A percentile compares a stretch with the other conserved stretches of the same genome.
Evolutionary conservation across 768 basidiomycete species (phyloP).

Genomic region (Boletus tomentosulus): DNA sequence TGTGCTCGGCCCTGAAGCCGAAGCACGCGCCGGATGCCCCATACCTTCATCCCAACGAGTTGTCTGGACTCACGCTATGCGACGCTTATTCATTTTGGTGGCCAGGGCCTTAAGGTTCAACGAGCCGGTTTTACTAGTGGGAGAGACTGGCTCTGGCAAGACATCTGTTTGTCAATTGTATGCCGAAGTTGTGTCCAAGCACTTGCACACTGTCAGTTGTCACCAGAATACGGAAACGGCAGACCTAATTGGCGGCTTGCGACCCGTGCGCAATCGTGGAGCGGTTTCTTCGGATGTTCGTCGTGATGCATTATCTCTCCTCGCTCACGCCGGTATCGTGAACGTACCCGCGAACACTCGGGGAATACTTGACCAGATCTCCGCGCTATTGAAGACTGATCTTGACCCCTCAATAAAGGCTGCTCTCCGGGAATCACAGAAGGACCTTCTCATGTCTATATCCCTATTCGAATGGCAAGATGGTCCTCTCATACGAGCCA

Average conservation of each 20-base stretch:
- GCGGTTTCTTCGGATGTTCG: constrained; percentile 48
- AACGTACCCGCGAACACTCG: constrained; percentile 19
- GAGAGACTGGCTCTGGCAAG: constrained; percentile 96
- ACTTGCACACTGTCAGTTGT: constrained; percentile 78
- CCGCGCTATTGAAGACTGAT: constrained; percentile 17
- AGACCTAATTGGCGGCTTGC: constrained; percentile 89
- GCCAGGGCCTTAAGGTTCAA: constrained; percentile 83
- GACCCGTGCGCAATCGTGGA: constrained; percentile 78
- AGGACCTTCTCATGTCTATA: constrained; percentile 46
- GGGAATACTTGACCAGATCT: constrained; percentile 26
- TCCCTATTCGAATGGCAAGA: constrained; percentile 96
- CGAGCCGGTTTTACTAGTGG: constrained; percentile 93
- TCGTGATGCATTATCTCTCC: constrained; percentile 38
- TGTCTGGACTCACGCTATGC: constrained; percentile 94
- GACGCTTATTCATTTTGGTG: constrained; percentile 79
- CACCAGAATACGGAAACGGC: constrained; percentile 99
- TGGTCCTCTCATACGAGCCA: constrained; percentile 92
- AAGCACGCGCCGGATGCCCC: constrained; percentile 54
- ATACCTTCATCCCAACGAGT: constrained; percentile 43
- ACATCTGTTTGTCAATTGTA: constrained; percentile 94
- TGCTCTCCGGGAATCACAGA: constrained; percentile 40
- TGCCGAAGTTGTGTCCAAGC: constrained; percentile 59
- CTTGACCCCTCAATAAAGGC: constrained; percentile 30
- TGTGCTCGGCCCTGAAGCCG: constrained; percentile 43
- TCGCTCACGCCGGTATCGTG: constrained; percentile 41